These are phyloP conservation scores for Axilococcus clingmanii DNA, from an alignment of 139 green algal species.

Conservation along the genomic window DNA sequence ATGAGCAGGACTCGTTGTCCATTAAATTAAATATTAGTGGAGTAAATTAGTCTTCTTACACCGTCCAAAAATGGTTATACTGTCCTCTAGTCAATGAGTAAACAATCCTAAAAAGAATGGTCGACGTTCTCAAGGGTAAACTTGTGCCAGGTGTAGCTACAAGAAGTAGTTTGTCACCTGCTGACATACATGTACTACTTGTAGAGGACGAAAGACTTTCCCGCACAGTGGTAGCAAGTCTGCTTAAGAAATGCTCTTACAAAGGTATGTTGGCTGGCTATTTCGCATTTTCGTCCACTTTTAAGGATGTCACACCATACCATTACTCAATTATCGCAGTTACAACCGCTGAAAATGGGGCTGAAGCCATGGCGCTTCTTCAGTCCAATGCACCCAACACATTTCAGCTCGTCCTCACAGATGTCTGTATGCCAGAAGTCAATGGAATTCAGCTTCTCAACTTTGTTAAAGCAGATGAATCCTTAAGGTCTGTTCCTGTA, in stretches of 20 bases:
- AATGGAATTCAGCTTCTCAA: conserved; percentile 71
- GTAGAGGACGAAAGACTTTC: conserved; percentile 79
- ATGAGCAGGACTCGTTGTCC: too few relatives aligned
- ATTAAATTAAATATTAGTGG: too few relatives aligned
- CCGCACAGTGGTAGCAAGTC: conserved; percentile 58
- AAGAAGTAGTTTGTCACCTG: background rate
- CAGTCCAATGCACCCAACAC: conserved; percentile 40
- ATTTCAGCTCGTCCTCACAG: conserved; percentile 79
- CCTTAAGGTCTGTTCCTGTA: conserved; percentile 63
- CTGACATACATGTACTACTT: conserved; percentile 61
- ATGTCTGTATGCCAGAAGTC: conserved; percentile 87
- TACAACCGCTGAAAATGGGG: conserved; percentile 55
- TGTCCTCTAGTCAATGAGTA: too few relatives aligned
- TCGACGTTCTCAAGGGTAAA: too few relatives aligned
- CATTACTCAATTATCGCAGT: conserved; percentile 33
- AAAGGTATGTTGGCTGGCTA: conserved; percentile 36
- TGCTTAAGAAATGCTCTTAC: conserved; percentile 73
- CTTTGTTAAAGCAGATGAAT: conserved; percentile 51
- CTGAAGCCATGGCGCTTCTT: conserved; percentile 62
- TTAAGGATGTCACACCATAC: background rate
- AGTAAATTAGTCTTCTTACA: too few relatives aligned
- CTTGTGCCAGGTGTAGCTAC: too few relatives aligned
- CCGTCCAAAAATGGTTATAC: too few relatives aligned
- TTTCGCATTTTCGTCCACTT: background rate
- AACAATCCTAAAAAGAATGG: too few relatives aligned